phyloP scores from a whole-genome alignment of 305 asterid species.

The Euphrasia arctica region DNA sequence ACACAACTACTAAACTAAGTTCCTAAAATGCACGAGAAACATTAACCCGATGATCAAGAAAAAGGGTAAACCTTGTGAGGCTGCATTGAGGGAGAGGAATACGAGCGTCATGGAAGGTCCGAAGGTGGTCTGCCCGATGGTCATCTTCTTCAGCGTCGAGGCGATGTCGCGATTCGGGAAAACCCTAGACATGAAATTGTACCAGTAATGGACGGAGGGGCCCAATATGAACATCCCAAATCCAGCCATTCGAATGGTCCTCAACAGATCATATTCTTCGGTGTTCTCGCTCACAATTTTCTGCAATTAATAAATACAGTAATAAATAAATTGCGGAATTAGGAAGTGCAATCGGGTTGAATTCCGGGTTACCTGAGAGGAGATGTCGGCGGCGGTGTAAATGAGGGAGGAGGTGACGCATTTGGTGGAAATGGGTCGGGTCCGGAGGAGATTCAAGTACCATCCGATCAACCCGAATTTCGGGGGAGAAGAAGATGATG shows the following conservation, averaged over 20 bases:
- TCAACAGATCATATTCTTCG: conserved; percentile 51
- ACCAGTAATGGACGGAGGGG: conserved; percentile 89
- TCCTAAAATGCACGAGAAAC: too few relatives aligned
- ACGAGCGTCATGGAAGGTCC: conserved; percentile 75
- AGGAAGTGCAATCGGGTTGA: too few relatives aligned
- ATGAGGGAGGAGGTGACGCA: conserved; percentile 69
- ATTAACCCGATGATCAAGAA: too few relatives aligned
- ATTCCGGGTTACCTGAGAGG: conserved; percentile 65
- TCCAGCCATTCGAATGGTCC: conserved; percentile 87
- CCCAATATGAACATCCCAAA: conserved; percentile 89
- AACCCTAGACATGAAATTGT: conserved; percentile 55
- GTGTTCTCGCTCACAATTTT: conserved; percentile 42
- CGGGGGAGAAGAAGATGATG: conserved; percentile 24
- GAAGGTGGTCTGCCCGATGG: conserved; percentile 61
- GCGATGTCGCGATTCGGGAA: conserved; percentile 65
- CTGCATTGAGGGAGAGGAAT: conserved; percentile 86
- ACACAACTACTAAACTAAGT: too few relatives aligned
- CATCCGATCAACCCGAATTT: conserved; percentile 51
- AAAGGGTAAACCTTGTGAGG: conserved; percentile 34
- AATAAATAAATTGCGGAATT: not conserved
- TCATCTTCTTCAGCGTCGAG: conserved; percentile 71
- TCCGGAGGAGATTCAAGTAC: conserved; percentile 60
- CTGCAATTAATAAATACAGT: conserved; percentile 33
- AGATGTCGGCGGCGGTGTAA: conserved; percentile 80
- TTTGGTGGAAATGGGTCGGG: conserved; percentile 78